A percentile compares a stretch with the other conserved stretches of the same genome.
Conservation (phyloP, 306 rosid genomes). For the Coriaria nepalensis region DNA sequence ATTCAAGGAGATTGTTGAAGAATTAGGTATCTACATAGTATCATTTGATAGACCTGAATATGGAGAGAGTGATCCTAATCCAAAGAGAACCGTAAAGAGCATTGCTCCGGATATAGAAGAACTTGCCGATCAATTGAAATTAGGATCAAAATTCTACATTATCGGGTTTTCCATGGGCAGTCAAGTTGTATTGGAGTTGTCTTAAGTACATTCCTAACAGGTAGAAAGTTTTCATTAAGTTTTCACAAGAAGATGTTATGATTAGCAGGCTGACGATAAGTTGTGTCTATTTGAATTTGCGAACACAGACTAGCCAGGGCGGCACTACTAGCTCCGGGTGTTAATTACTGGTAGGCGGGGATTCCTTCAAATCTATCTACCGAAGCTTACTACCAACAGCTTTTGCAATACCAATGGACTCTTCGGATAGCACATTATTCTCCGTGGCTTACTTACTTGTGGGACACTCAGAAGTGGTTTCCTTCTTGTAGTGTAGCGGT, state of each 20-base stretch:
- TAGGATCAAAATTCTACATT: slow-evolving; percentile 69
- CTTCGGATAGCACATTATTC: too few species aligned
- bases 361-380: too few species aligned
- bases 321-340: too few species aligned
- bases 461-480: too few species aligned
- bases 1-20: slow-evolving; percentile 46
- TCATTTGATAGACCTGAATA: slow-evolving; percentile 88
- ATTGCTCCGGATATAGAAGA: slow-evolving; percentile 72
- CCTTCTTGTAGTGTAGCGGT: too few species aligned
- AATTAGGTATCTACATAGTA: slow-evolving; percentile 45
- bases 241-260: too few species aligned
- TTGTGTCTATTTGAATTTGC: background rate
- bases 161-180: slow-evolving; percentile 79
- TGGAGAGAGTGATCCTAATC: slow-evolving; percentile 94
- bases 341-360: too few species aligned
- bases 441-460: too few species aligned
- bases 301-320: background rate
- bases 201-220: slow-evolving; percentile 80
- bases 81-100: slow-evolving; percentile 55
- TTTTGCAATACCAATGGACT: too few species aligned
- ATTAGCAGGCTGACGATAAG: too few species aligned
- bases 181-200: slow-evolving; percentile 65
- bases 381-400: too few species aligned
- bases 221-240: slow-evolving; percentile 14
- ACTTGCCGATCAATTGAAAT: slow-evolving; percentile 65